phyloP scores from a whole-genome alignment of 768 basidiomycete species.

The Suillus fuscotomentosus region DNA sequence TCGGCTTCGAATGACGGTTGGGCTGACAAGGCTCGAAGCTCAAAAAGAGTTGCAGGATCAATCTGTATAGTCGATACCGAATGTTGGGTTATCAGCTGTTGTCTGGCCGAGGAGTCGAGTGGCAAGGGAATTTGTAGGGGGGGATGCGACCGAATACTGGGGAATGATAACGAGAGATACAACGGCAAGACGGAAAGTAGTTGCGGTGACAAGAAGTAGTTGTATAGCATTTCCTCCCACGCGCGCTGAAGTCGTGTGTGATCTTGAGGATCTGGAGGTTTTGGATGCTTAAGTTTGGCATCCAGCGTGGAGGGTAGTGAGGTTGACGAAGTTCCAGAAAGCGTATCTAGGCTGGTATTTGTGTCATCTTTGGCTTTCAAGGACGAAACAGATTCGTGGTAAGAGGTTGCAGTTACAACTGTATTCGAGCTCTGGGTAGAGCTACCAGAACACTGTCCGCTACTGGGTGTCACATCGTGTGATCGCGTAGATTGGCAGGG shows the following conservation, averaged over 20 bases:
- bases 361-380: conserved; percentile 12
- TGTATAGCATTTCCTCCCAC: conserved; percentile 67
- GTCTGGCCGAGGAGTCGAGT: conserved; percentile 39
- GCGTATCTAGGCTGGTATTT: conserved; percentile 10
- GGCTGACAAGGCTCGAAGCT: conserved; percentile 27
- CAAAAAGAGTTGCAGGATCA: conserved; percentile 30
- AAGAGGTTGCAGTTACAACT: conserved; percentile 17
- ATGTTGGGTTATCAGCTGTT: conserved; percentile 8
- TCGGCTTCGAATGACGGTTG: conserved; percentile 24
- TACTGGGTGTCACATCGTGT: conserved; percentile 6
- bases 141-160: conserved; percentile 48
- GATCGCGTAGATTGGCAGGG: conserved; percentile 39
- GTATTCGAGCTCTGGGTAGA: conserved; percentile 30
- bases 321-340: conserved; percentile 18
- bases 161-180: conserved; percentile 59
- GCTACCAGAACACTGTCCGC: conserved; percentile 17
- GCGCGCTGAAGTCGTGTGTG: conserved; percentile 59
- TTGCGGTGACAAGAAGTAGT: conserved; percentile 53
- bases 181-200: conserved; percentile 63
- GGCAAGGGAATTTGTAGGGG: conserved; percentile 55
- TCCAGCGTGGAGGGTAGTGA: conserved; percentile 20
- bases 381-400: conserved; percentile 24
- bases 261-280: conserved; percentile 50
- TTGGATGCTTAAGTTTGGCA: conserved; percentile 8
- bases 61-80: conserved; percentile 17